phyloP scores from a whole-genome alignment of 2,329 filamentous ascomycete genomes.

The Stachybotrys elegans region DNA sequence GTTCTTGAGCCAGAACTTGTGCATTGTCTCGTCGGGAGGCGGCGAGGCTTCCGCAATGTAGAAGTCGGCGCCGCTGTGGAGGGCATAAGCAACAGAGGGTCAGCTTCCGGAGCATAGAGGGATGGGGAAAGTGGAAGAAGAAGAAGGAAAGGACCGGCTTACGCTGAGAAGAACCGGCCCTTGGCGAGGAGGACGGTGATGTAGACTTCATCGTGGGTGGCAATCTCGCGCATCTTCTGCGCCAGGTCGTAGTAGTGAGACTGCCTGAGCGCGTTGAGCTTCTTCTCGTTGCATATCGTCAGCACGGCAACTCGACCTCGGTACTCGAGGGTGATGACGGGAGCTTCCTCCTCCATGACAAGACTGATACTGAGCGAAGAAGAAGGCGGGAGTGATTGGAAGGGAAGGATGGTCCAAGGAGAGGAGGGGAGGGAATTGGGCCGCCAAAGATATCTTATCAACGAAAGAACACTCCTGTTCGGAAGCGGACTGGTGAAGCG shows the following conservation, averaged over 20 bases:
- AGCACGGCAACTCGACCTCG: conserved; percentile 58
- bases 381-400: neutral
- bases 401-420: neutral
- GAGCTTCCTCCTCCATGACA: conserved; percentile 12
- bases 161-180: conserved; percentile 88
- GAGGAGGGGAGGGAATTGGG: neutral
- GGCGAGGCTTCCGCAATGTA: conserved; percentile 43
- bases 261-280: conserved; percentile 77
- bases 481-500: too few species aligned
- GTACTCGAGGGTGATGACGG: conserved; percentile 33
- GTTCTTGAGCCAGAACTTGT: conserved; percentile 55
- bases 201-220: conserved; percentile 70
- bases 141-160: too few species aligned
- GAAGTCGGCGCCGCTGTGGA: conserved; percentile 73
- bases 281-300: conserved; percentile 77
- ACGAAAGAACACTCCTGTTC: too few species aligned
- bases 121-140: too few species aligned
- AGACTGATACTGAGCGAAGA: neutral
- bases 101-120: too few species aligned
- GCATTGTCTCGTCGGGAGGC: conserved; percentile 30
- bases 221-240: conserved; percentile 69
- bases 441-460: conserved; percentile 4
- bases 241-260: conserved; percentile 74
- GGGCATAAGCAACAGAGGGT: neutral
- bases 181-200: conserved; percentile 81